Base-by-base conservation (phyloP, 2,329 filamentous ascomycete species). In the Triangularia setosa region DNA sequence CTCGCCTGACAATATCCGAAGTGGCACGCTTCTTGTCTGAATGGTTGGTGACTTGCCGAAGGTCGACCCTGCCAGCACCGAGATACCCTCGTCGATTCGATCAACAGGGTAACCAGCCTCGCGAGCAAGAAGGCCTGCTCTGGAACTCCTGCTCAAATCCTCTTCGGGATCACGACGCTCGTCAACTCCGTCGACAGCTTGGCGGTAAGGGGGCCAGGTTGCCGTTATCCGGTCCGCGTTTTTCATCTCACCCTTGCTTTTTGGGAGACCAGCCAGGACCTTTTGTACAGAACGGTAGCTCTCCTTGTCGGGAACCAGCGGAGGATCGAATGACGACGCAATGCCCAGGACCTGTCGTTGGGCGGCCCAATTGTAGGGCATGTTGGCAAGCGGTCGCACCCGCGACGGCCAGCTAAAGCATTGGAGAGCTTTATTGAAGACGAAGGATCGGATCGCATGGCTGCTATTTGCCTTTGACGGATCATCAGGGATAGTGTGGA, bases 131-230 rank as follows among this genome's bases (percentile, higher is more conserved):
- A 80, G 74, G 4, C 85, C 81, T 0, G 84, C 84, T 64, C 78
- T 79, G 8, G 84, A 78, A 48, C 81, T 80, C 61, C 85, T 79
- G 63, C 84, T 86, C 67, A 81, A 77, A 64, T 83, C 83, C 25
- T 86, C 83, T 54, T 84, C 79, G 1, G 76, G 76, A 4, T 79
- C 78, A 59, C 80, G 78, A 59, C 76, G 78, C 67, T 86, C 86
- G 71, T 89, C 87, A 66, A 85, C 82, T 1, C 86, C 86, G 69
- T 89, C 83, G 64, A 83, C 80, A 11, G 82, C 79, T 40, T 79
- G 77, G 62, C 84, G 76, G 73, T 87, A 88, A 0, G 87, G 87
- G 9, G 87, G 87, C 87, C 86, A 89, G 1, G 79, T 80, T 58
- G 80, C 78, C 1, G 78, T 76, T 62, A 85, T 79, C 27, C 84